phyloP scores from a whole-genome alignment of 495 filamentous ascomycete species.

The Cercophora newfieldiana region DNA sequence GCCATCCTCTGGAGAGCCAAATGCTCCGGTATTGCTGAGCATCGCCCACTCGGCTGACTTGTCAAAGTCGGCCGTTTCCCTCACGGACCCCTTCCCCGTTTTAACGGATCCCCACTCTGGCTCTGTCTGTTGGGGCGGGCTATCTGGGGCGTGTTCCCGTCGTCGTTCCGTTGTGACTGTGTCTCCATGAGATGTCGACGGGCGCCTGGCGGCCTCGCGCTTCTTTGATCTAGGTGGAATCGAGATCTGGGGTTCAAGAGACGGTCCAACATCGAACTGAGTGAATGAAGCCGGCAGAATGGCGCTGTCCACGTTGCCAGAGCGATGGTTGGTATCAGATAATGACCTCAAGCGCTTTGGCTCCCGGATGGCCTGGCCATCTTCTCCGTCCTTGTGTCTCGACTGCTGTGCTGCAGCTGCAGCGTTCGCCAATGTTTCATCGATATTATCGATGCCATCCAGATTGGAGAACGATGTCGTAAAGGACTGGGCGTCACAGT shows the following conservation, averaged over 20 bases:
- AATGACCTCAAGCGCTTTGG: slow-evolving; percentile 4
- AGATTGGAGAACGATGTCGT: slow-evolving; percentile 23
- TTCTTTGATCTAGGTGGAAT: slow-evolving; percentile 32
- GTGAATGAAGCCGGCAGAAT: neutral
- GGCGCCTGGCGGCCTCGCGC: slow-evolving; percentile 10
- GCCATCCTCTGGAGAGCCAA: neutral
- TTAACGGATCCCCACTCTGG: neutral
- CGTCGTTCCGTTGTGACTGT: neutral
- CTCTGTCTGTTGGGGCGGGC: neutral
- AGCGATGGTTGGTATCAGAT: slow-evolving; percentile 11
- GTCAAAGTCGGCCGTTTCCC: neutral
- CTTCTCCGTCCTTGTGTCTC: neutral
- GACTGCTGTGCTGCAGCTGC: neutral
- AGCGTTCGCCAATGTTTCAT: neutral
- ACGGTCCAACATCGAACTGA: neutral
- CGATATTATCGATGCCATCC: slow-evolving; percentile 20
- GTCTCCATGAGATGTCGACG: neutral
- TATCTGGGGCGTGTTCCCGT: neutral
- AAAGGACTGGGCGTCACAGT: slow-evolving; percentile 35
- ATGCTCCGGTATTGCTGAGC: neutral
- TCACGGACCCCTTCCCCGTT: neutral
- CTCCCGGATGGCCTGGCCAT: neutral
- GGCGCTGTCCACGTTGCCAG: neutral
- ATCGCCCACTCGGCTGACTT: neutral
- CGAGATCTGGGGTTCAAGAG: neutral